These are phyloP conservation scores for Metschnikowia picachoensis DNA, from an alignment of 805 yeast species.

Conservation along the genomic window DNA sequence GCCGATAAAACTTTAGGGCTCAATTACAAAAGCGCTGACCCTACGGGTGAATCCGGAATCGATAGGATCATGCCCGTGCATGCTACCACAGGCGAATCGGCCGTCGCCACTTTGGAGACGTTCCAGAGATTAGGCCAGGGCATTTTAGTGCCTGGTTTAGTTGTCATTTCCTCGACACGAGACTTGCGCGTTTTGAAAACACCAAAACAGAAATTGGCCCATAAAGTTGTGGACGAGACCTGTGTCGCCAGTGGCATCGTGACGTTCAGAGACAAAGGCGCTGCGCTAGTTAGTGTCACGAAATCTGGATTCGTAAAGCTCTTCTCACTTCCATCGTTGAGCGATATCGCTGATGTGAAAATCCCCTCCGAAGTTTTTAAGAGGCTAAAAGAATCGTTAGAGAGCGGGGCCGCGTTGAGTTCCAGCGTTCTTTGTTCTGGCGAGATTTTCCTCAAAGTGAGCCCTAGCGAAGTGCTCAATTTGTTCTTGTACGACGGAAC, in stretches of 20 bases:
- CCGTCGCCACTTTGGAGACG: conserved; percentile 56
- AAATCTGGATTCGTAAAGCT: conserved; percentile 46
- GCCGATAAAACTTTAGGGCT: conserved; percentile 40
- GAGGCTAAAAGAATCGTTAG: conserved; percentile 22
- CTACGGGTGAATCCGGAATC: conserved; percentile 51
- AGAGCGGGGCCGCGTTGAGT: conserved; percentile 18
- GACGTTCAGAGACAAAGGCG: conserved; percentile 37
- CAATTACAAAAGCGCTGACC: conserved; percentile 33
- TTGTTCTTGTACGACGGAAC: conserved; percentile 22
- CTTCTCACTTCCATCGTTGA: conserved; percentile 57
- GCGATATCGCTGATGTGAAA: conserved; percentile 50
- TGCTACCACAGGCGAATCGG: conserved; percentile 56
- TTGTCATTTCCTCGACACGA: conserved; percentile 50
- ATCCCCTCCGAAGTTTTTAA: conserved; percentile 28
- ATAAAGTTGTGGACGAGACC: conserved; percentile 52
- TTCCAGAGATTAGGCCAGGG: conserved; percentile 63
- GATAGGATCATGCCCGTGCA: conserved; percentile 56
- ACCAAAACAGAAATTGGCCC: conserved; percentile 60
- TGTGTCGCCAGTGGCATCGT: conserved; percentile 52
- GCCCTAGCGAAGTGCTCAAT: conserved; percentile 41
- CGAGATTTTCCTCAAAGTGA: conserved; percentile 54
- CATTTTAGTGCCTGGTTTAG: conserved; percentile 54
- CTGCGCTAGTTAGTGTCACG: conserved; percentile 44
- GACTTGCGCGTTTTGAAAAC: conserved; percentile 63
- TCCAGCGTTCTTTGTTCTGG: conserved; percentile 46